Percentiles rank a stretch among this genome's conserved stretches.
phyloP scores from a whole-genome alignment of 192 early-diverging fungal genomes.

The Spizellomyces sp. region DNA sequence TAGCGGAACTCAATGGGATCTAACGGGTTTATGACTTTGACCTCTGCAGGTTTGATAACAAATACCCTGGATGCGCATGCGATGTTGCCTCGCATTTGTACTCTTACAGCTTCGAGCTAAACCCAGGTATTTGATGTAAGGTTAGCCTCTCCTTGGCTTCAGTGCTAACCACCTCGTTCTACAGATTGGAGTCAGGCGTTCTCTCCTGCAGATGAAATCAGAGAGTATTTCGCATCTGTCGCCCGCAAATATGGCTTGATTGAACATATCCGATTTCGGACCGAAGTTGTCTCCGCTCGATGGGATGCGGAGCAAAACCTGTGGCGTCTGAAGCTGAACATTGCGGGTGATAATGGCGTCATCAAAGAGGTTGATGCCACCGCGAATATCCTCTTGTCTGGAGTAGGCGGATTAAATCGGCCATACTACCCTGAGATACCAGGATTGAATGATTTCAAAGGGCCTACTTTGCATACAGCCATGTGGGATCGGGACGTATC shows the following conservation, averaged over 20 bases:
- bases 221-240: constrained; percentile 40
- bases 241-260: constrained; percentile 44
- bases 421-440: constrained; percentile 51
- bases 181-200: constrained; percentile 47
- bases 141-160: constrained; percentile 21
- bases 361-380: constrained; percentile 15
- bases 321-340: constrained; percentile 21
- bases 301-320: constrained; percentile 14
- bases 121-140: constrained; percentile 35
- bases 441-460: constrained; percentile 48
- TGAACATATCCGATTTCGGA: constrained; percentile 46
- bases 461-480: constrained; percentile 54
- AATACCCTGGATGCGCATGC: constrained; percentile 53
- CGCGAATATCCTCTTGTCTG: constrained; percentile 47
- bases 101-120: constrained; percentile 49
- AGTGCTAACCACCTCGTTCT: too few relatives aligned
- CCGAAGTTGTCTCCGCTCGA: constrained; percentile 36
- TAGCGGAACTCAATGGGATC: not conserved
- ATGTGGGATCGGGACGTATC: constrained; percentile 54
- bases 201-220: constrained; percentile 46
- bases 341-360: constrained; percentile 26
- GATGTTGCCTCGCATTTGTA: constrained; percentile 55
- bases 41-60: constrained; percentile 33
- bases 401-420: constrained; percentile 50
- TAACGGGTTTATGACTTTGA: not conserved